phyloP scores from a whole-genome alignment of 441 rosid genomes.

The Sinapis alba region DNA sequence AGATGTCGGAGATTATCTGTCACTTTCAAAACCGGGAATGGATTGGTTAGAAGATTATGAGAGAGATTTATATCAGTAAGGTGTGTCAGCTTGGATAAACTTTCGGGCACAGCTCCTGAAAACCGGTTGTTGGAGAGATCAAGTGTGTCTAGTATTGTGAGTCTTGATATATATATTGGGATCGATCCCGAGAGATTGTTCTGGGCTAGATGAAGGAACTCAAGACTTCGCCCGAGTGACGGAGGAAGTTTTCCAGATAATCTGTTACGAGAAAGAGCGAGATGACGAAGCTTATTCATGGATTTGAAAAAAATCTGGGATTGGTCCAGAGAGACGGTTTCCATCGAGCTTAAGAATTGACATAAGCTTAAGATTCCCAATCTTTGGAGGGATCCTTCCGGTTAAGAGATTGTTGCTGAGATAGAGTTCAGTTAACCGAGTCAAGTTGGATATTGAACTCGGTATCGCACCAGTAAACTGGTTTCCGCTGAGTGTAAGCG shows the following conservation, averaged over 20 bases:
- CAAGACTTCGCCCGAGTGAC: constrained; percentile 46
- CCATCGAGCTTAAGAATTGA: constrained; percentile 31
- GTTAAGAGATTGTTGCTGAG: constrained; percentile 54
- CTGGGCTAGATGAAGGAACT: constrained; percentile 52
- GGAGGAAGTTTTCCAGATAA: constrained; percentile 58
- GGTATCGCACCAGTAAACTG: constrained; percentile 67
- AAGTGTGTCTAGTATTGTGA: constrained; percentile 55
- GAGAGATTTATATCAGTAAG: not conserved
- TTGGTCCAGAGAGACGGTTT: constrained; percentile 56
- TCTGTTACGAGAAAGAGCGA: constrained; percentile 48
- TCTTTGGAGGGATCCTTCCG: constrained; percentile 53
- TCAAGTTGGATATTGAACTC: constrained; percentile 52
- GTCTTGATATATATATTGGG: constrained; percentile 57
- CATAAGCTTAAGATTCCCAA: constrained; percentile 48
- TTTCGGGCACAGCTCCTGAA: constrained; percentile 52
- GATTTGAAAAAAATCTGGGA: constrained; percentile 59
- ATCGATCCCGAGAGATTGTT: constrained; percentile 56
- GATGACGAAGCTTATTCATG: constrained; percentile 37
- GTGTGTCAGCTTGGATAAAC: constrained; percentile 27
- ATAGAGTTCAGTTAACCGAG: constrained; percentile 51
- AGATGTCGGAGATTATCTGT: constrained; percentile 23
- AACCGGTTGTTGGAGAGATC: constrained; percentile 64
- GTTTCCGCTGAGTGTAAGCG: constrained; percentile 57
- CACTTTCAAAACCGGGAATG: constrained; percentile 17
- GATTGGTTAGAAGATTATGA: not conserved